Percentiles rank a stretch among this genome's conserved stretches.
These are phyloP conservation scores for Fusarium kyushuense DNA, from an alignment of 2,329 filamentous ascomycete species.

Conservation along the genomic window DNA sequence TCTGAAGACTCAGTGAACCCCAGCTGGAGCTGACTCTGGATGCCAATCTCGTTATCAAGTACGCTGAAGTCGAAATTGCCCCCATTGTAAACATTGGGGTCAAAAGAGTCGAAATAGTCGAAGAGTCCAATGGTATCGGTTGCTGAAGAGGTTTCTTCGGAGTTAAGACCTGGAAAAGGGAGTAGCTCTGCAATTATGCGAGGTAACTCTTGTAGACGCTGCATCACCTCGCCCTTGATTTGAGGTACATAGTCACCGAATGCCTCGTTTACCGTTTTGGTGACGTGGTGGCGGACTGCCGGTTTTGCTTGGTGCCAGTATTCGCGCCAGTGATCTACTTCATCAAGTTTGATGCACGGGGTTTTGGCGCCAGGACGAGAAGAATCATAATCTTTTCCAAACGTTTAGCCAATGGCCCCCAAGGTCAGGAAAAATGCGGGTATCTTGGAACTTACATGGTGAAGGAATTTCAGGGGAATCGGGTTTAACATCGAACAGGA, in stretches of 20 bases:
- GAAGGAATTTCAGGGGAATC: slow-evolving; percentile 40
- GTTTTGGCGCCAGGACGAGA: background rate
- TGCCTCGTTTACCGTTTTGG: slow-evolving; percentile 17
- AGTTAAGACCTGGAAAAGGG: slow-evolving; percentile 23
- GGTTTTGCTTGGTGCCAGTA: slow-evolving; percentile 27
- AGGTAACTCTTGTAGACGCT: slow-evolving; percentile 24
- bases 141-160: slow-evolving; percentile 28
- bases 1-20: slow-evolving; percentile 13
- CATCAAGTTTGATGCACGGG: slow-evolving; percentile 5
- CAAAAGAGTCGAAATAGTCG: slow-evolving; percentile 7
- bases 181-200: slow-evolving; percentile 6
- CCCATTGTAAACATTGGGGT: background rate
- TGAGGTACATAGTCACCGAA: slow-evolving; percentile 15
- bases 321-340: slow-evolving; percentile 12
- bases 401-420: background rate
- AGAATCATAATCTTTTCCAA: slow-evolving; percentile 21
- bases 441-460: slow-evolving; percentile 39
- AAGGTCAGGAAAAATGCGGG: background rate
- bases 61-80: slow-evolving; percentile 6
- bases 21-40: background rate
- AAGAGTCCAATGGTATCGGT: slow-evolving; percentile 7
- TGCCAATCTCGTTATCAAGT: background rate
- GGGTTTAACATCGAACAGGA: slow-evolving; percentile 32
- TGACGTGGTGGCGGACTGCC: slow-evolving; percentile 12
- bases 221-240: slow-evolving; percentile 19